Percentiles rank a stretch among this genome's conserved stretches.
Conservation (phyloP, 2,329 filamentous ascomycete genomes). For the Epichloe sylvatica region DNA sequence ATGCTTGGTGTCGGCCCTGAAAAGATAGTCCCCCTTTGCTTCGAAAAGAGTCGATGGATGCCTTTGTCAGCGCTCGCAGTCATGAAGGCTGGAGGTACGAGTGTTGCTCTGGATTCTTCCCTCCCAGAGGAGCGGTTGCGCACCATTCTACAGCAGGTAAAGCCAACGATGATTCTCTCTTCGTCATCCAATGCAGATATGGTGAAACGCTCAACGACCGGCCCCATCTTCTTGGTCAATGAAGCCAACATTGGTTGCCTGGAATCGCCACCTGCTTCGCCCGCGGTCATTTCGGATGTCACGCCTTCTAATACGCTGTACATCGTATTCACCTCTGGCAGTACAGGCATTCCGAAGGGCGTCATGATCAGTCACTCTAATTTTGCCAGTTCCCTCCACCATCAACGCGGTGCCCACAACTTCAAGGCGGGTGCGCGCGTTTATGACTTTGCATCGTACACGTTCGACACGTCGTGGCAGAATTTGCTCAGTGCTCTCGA, state of each 20-base stretch:
- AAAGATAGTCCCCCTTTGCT: constrained; percentile 12
- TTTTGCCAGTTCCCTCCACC: constrained; percentile 1
- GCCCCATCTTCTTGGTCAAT: background rate
- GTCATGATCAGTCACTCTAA: constrained; percentile 8
- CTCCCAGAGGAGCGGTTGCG: constrained; percentile 10
- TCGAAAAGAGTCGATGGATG: constrained; percentile 15
- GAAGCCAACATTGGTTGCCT: background rate
- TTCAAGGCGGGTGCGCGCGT: constrained; percentile 1
- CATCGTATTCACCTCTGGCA: constrained; percentile 10
- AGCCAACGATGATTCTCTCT: constrained; percentile 4
- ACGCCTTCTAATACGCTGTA: background rate
- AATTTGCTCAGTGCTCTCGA: constrained; percentile 4
- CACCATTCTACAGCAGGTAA: constrained; percentile 6
- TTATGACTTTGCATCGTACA: constrained; percentile 7
- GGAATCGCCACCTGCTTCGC: background rate
- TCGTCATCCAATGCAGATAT: background rate
- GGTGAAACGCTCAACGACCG: background rate
- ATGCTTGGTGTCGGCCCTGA: background rate
- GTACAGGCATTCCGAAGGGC: constrained; percentile 11
- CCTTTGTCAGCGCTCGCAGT: constrained; percentile 14
- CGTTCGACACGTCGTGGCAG: constrained; percentile 4
- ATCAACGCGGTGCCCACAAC: background rate
- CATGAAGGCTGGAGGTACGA: constrained; percentile 16
- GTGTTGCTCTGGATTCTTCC: constrained; percentile 13
- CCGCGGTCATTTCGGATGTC: background rate